A percentile compares a stretch with the other conserved stretches of the same genome.
These are phyloP conservation scores for Penicillium turbatum DNA, from an alignment of 495 filamentous ascomycete species.

Conservation along the genomic window DNA sequence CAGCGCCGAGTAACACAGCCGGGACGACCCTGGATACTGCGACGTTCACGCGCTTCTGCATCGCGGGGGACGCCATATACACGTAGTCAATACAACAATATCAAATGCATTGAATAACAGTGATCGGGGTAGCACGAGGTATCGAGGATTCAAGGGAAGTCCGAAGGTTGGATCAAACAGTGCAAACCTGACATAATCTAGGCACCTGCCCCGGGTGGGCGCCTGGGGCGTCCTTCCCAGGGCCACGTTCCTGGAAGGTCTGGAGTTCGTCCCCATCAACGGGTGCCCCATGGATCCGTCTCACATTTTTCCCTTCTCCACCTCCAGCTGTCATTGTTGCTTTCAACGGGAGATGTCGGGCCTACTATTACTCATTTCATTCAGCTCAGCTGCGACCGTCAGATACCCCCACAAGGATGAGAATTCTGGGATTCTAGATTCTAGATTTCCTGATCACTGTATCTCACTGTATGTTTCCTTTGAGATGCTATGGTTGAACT, in stretches of 20 bases:
- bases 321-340: background rate
- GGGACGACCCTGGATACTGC: constrained; percentile 56
- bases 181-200: constrained; percentile 18
- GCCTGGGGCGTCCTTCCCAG: background rate
- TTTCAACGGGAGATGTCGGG: background rate
- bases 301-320: background rate
- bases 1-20: constrained; percentile 50
- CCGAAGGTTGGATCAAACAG: constrained; percentile 16
- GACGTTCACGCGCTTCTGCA: constrained; percentile 46
- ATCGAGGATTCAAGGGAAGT: background rate
- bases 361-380: background rate
- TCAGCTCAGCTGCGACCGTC: constrained; percentile 7
- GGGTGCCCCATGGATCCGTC: background rate
- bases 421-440: too few species aligned
- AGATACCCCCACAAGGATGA: background rate
- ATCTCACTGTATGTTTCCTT: too few species aligned
- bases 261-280: background rate
- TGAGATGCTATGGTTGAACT: background rate
- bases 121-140: background rate
- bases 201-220: background rate
- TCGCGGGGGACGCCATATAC: constrained; percentile 28
- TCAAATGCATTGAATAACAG: constrained; percentile 12
- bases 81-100: constrained; percentile 13
- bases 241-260: background rate
- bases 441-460: background rate